These are phyloP conservation scores for Gonium pectorale DNA, from an alignment of 139 green algal genomes.

Conservation along the genomic window DNA sequence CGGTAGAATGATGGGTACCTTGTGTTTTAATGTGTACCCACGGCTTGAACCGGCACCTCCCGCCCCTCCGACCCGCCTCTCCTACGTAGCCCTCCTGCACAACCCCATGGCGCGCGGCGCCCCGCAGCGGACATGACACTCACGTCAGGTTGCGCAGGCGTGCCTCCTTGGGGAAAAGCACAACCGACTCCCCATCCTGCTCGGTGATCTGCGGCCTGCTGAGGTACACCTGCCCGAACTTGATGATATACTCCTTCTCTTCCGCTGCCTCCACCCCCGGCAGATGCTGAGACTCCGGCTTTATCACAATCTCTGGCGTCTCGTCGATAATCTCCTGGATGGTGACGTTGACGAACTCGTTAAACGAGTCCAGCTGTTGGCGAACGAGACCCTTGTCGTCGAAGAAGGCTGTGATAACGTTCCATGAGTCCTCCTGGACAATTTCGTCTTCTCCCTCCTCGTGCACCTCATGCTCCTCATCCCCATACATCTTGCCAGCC, in stretches of 20 bases:
- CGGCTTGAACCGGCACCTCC: too few relatives aligned
- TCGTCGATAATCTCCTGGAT: conserved; percentile 82
- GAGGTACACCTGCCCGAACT: conserved; percentile 98
- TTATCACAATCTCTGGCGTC: conserved; percentile 74
- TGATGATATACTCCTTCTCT: conserved; percentile 74
- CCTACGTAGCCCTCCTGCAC: too few relatives aligned
- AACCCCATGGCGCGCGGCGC: too few relatives aligned
- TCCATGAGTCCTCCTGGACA: conserved; percentile 70
- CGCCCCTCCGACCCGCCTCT: too few relatives aligned
- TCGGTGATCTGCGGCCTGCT: conserved; percentile 94
- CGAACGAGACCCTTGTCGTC: conserved; percentile 96
- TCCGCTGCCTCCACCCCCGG: conserved; percentile 60
- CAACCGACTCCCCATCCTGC: conserved; percentile 88
- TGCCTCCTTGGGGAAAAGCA: conserved; percentile 96
- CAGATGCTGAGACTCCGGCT: conserved; percentile 87
- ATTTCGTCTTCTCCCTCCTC: conserved; percentile 50
- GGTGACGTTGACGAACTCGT: conserved; percentile 96
- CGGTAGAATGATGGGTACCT: too few relatives aligned
- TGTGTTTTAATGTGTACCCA: too few relatives aligned
- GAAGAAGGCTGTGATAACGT: conserved; percentile 87
- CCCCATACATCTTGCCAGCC: conserved; percentile 36
- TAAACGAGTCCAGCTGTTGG: conserved; percentile 99
- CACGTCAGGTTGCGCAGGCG: conserved; percentile 96
- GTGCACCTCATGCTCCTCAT: conserved; percentile 37
- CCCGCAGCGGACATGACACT: too few relatives aligned